phyloP scores from a whole-genome alignment of 495 filamentous ascomycete genomes.

The Podospora pseudocomata region DNA sequence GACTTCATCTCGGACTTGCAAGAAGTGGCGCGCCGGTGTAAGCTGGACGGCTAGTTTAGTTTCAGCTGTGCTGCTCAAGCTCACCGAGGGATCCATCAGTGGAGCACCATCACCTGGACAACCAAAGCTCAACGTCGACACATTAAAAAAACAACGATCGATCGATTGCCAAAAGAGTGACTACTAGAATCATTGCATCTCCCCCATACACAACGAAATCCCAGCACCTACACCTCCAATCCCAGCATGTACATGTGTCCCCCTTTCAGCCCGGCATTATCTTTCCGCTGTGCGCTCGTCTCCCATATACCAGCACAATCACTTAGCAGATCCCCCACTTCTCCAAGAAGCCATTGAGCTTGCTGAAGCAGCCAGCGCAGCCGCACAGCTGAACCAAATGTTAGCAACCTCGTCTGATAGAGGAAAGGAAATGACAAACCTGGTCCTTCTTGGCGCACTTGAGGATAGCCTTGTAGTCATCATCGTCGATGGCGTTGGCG shows the following conservation, averaged over 20 bases:
- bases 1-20: too few relatives aligned
- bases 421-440: slow-evolving; percentile 6
- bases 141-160: slow-evolving; percentile 4
- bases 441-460: slow-evolving; percentile 24
- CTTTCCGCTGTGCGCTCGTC: background rate
- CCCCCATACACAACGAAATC: background rate
- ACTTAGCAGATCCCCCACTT: slow-evolving; percentile 21
- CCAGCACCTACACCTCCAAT: background rate
- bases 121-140: too few relatives aligned
- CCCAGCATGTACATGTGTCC: background rate
- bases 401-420: background rate
- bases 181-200: background rate
- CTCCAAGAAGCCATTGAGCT: slow-evolving; percentile 19
- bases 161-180: slow-evolving; percentile 13
- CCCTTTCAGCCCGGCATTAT: background rate
- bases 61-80: too few relatives aligned
- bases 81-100: too few relatives aligned
- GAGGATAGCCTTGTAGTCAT: slow-evolving; percentile 19
- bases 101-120: too few relatives aligned
- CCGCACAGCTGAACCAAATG: slow-evolving; percentile 16
- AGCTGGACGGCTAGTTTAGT: too few relatives aligned
- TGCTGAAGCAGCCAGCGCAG: slow-evolving; percentile 23
- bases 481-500: slow-evolving; percentile 16
- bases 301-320: background rate
- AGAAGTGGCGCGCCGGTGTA: too few relatives aligned